A percentile compares a stretch with the other conserved stretches of the same genome.
Conservation (phyloP, 371 early-diverging fungal genomes). For the Apophysomyces trapeziformis region DNA sequence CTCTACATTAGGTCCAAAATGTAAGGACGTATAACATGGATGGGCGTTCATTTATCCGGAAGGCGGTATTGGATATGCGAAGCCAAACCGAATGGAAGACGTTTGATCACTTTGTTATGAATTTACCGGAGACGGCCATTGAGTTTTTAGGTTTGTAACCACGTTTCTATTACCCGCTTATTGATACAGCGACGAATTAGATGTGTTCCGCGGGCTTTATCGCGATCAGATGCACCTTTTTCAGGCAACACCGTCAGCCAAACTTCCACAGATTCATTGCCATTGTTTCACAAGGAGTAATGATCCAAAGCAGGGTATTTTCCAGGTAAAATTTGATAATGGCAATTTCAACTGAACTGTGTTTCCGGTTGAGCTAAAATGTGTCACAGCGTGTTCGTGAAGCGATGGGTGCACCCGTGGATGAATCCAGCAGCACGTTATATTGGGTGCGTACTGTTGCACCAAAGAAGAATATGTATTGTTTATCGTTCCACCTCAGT, state of each 20-base stretch:
- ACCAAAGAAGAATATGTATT: conserved; percentile 97
- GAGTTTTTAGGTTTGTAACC: conserved; percentile 80
- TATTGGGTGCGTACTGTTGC: conserved; percentile 91
- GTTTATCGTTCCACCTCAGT: conserved; percentile 80
- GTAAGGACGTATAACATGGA: conserved; percentile 85
- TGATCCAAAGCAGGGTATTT: conserved; percentile 67
- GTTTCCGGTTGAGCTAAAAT: background rate
- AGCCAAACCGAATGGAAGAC: conserved; percentile 49
- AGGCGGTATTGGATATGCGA: conserved; percentile 60
- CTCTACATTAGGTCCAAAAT: conserved; percentile 24
- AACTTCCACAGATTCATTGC: conserved; percentile 84
- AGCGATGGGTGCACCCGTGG: conserved; percentile 48
- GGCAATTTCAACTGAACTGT: conserved; percentile 3
- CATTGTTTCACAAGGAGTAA: conserved; percentile 90
- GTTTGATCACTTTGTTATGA: conserved; percentile 96
- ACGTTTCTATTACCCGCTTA: background rate
- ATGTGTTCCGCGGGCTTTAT: conserved; percentile 73
- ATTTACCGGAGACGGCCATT: conserved; percentile 92
- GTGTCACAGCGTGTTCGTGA: conserved; percentile 51
- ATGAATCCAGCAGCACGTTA: conserved; percentile 47
- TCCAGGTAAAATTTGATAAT: conserved; percentile 40
- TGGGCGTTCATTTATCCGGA: conserved; percentile 85
- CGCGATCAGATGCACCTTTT: conserved; percentile 40
- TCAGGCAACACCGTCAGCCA: conserved; percentile 27
- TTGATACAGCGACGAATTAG: conserved; percentile 26